A percentile compares a stretch with the other conserved stretches of the same genome.
These are phyloP conservation scores for Hepatocystis sp. DNA, from an alignment of 169 alveolate genomes.

Conservation along the genomic window DNA sequence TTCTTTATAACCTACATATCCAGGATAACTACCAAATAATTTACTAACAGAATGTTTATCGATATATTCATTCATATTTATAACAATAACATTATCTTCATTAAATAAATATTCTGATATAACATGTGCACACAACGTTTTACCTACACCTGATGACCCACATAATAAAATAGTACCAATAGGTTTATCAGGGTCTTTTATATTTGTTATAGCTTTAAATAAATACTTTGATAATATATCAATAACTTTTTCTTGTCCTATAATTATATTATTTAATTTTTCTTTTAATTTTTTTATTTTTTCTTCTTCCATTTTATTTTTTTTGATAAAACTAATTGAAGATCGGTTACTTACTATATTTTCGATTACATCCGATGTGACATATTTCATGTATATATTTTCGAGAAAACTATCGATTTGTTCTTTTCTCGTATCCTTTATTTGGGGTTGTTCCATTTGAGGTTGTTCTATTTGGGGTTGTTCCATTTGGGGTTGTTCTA, in stretches of 20 bases:
- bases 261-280: conserved; percentile 72
- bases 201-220: conserved; percentile 86
- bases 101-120: conserved; percentile 89
- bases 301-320: conserved; percentile 64
- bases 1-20: conserved; percentile 92
- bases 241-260: conserved; percentile 75
- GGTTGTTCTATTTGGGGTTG: no score
- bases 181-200: conserved; percentile 91
- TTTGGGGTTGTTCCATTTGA: no score
- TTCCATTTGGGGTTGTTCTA: no score
- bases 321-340: conserved; percentile 47
- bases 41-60: conserved; percentile 91
- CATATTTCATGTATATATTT: conserved; percentile 69
- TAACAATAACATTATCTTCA: conserved; percentile 83
- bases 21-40: conserved; percentile 94
- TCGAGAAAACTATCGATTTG: conserved; percentile 1
- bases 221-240: conserved; percentile 77
- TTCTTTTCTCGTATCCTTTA: no score
- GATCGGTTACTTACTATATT: conserved; percentile 64
- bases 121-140: conserved; percentile 91
- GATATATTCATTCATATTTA: conserved; percentile 93
- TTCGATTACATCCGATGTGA: conserved; percentile 73
- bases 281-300: conserved; percentile 57
- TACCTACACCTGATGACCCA: conserved; percentile 93
- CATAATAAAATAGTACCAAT: conserved; percentile 90